phyloP scores from a whole-genome alignment of 1,139 yeast genomes.

The Yarrowia galli region DNA sequence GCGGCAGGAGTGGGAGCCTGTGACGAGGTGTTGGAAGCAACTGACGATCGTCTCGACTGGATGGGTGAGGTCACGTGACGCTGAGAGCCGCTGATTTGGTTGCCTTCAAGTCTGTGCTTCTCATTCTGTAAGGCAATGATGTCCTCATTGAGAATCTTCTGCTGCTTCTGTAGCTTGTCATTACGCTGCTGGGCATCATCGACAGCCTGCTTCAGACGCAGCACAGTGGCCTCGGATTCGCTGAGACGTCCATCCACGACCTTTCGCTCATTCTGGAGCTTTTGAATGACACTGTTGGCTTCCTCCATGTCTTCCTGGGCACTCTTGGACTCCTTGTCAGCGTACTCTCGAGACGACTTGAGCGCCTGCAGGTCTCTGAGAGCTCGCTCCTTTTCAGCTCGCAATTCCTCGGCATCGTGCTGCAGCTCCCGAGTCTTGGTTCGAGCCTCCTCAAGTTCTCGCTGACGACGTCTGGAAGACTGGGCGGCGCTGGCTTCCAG shows the following conservation, averaged over 20 bases:
- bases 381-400: conserved; percentile 47
- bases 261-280: conserved; percentile 46
- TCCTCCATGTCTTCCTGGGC: conserved; percentile 48
- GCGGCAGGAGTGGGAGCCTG: conserved; percentile 16
- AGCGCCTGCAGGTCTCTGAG: conserved; percentile 44
- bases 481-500: conserved; percentile 63
- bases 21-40: conserved; percentile 18
- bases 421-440: conserved; percentile 48
- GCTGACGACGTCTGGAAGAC: conserved; percentile 59
- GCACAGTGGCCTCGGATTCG: conserved; percentile 48
- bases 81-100: conserved; percentile 27
- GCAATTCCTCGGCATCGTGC: conserved; percentile 46
- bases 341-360: conserved; percentile 45
- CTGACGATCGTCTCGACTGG: conserved; percentile 17
- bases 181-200: conserved; percentile 51
- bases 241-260: conserved; percentile 48
- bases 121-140: conserved; percentile 46
- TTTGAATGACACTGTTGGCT: conserved; percentile 43
- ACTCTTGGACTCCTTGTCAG: conserved; percentile 45
- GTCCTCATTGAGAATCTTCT: conserved; percentile 74
- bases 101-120: conserved; percentile 40
- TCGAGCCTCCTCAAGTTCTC: conserved; percentile 54
- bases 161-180: conserved; percentile 59
- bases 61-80: conserved; percentile 11
- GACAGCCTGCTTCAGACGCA: conserved; percentile 49